A percentile compares a stretch with the other conserved stretches of the same genome.
These are phyloP conservation scores for Fonsecaea erecta DNA, from an alignment of 2,329 filamentous ascomycete species.

Conservation along the genomic window DNA sequence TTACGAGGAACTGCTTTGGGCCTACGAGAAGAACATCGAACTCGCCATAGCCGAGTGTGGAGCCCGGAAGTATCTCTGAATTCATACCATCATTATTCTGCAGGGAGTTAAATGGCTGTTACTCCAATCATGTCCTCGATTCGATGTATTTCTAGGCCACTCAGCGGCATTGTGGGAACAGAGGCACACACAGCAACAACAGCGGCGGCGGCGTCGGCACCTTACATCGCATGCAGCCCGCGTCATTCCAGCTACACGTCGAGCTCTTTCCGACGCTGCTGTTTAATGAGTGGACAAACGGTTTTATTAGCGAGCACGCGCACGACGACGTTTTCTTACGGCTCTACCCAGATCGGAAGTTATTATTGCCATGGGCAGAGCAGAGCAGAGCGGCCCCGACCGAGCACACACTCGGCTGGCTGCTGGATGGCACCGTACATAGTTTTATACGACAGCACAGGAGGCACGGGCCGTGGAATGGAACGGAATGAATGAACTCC, in stretches of 20 bases:
- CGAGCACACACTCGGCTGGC: too few relatives aligned
- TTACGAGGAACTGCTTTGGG: neutral
- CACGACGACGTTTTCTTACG: neutral
- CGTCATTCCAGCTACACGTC: neutral
- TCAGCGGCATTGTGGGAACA: neutral
- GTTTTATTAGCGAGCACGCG: neutral
- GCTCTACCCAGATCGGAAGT: neutral
- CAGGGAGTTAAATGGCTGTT: too few relatives aligned
- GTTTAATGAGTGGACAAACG: neutral
- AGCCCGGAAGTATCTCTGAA: neutral
- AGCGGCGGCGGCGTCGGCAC: too few relatives aligned
- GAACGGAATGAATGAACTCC: too few relatives aligned
- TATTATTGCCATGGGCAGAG: too few relatives aligned
- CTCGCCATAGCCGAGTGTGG: neutral
- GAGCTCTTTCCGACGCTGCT: neutral
- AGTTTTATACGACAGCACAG: neutral
- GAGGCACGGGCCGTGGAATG: too few relatives aligned
- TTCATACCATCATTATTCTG: neutral
- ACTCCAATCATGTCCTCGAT: neutral
- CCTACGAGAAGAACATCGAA: neutral
- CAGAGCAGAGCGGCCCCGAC: neutral
- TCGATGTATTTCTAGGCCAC: slow-evolving; percentile 2
- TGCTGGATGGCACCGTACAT: too few relatives aligned
- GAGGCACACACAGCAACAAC: too few relatives aligned
- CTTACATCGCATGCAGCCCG: too few relatives aligned